Evolutionary conservation across 2,329 filamentous ascomycete species (phyloP), one percentile per base, ranked within the genome.

Genomic region (Aspergillus caelatus): DNA sequence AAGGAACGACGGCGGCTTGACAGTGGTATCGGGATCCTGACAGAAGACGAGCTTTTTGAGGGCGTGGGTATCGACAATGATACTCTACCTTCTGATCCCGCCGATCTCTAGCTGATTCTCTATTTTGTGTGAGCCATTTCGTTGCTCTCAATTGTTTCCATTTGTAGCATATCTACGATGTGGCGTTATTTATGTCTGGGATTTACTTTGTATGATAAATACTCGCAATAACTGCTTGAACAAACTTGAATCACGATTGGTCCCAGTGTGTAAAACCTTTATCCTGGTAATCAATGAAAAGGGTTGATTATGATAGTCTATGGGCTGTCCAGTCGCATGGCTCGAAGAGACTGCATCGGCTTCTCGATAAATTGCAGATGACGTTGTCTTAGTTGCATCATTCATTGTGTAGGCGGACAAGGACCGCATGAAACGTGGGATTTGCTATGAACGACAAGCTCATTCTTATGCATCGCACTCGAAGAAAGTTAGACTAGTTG

Each of bases 1-100:
- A 80, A 76, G 65, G 72, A 75, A 53, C 73, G 75, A 39, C 74
- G 69, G 54, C 77, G 71, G 30, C 71, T 80, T 32, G 77, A 82
- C 61, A 81, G 77, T 66, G 79, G 77, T 0, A 75, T 82, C 69
- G 78, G 73, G 0, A 76, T 76, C 57, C 68, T 75, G 23, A 70
- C 72, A 0, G 72, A 74, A 32, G 73, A 75, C 34, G 73, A 75
- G 21, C 67, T 74, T 26, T 43, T 72, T 58, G 72, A 75, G n/a
- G 73, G 73, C 26, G 75, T 77, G 19, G 74, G 74, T 32, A 72
- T 70, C 30, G 71, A 70, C 10, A 58, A 67, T 36, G 62, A 36
- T 57, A 26, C 12, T 30, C 57, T 72, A 16, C 74, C 69, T 26
- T 73, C 70, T 6, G 70, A 74, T 67, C 63, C 71, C 6, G 60